Percentiles rank a stretch among this genome's conserved stretches.
Conservation (phyloP, 2,329 filamentous ascomycete species). For the Fusarium newnesense region DNA sequence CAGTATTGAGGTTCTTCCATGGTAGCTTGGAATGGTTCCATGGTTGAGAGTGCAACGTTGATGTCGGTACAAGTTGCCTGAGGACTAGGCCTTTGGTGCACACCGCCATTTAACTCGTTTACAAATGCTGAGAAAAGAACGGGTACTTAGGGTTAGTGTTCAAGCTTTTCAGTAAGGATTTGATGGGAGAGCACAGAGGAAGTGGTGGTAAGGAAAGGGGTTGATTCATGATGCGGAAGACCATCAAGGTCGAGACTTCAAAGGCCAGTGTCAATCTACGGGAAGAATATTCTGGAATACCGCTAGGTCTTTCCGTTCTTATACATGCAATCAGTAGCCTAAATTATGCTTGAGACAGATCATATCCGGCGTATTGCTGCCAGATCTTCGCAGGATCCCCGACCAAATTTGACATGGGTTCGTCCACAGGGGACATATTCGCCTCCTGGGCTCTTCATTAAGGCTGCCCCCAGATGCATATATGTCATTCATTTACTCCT, state of each 20-base stretch:
- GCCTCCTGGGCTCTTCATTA: not conserved
- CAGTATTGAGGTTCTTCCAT: not conserved
- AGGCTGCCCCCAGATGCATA: accelerated
- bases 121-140: not conserved
- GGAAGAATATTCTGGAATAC: not conserved
- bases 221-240: not conserved
- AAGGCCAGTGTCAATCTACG: too few relatives aligned
- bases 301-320: not conserved
- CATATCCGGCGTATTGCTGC: not conserved
- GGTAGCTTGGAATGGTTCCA: not conserved
- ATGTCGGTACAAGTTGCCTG: constrained; percentile 34
- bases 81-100: not conserved
- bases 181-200: not conserved
- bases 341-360: not conserved
- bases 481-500: too few relatives aligned
- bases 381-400: not conserved
- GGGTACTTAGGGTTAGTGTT: not conserved
- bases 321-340: not conserved
- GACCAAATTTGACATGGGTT: not conserved
- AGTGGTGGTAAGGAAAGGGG: not conserved
- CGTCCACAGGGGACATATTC: not conserved
- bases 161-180: not conserved
- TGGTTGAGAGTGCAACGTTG: constrained; percentile 22
- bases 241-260: not conserved
- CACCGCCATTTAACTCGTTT: constrained; percentile 9